phyloP scores from a whole-genome alignment of 257 asterid species.

The Paraleonurus japonicus region DNA sequence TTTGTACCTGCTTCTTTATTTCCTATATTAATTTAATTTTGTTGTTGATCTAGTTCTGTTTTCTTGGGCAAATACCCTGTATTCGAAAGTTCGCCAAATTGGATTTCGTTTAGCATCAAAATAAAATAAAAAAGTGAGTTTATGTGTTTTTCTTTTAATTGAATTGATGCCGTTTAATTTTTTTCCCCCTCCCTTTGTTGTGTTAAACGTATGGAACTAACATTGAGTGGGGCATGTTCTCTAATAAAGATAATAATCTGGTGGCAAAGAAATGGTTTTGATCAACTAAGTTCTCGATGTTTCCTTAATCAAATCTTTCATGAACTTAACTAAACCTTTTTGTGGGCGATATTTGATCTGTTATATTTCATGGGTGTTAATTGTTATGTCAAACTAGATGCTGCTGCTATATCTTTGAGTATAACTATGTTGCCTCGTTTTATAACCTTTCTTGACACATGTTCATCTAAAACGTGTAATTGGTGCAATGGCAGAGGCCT shows the following conservation, averaged over 20 bases:
- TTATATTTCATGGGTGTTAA: neutral
- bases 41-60: constrained; percentile 13
- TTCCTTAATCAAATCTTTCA: neutral
- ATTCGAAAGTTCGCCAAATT: neutral
- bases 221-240: neutral
- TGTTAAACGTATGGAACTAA: neutral
- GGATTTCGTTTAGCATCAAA: neutral
- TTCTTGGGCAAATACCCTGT: constrained; percentile 7
- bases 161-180: neutral
- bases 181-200: neutral
- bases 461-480: constrained; percentile 6
- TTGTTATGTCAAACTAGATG: neutral
- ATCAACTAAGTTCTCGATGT: neutral
- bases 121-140: neutral
- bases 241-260: neutral
- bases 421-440: neutral
- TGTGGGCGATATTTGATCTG: neutral
- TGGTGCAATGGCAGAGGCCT: constrained; percentile 35
- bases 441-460: neutral
- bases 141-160: neutral
- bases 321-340: neutral
- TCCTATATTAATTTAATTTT: neutral
- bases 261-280: neutral
- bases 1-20: neutral
- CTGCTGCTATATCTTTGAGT: neutral